These are phyloP conservation scores for Vigna unguiculata DNA, from an alignment of 306 rosid genomes.

Conservation along the genomic window DNA sequence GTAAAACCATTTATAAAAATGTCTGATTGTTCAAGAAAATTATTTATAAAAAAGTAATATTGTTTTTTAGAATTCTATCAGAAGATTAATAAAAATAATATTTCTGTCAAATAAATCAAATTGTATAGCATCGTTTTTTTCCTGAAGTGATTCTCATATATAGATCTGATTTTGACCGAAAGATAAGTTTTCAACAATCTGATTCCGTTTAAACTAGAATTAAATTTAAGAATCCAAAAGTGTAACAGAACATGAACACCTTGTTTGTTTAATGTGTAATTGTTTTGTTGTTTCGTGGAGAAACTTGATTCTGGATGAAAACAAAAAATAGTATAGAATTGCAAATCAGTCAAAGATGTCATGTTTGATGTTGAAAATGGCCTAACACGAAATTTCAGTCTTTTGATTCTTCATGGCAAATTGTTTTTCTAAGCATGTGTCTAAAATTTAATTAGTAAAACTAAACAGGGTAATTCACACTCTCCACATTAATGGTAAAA, in stretches of 20 bases:
- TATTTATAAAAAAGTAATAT: neutral
- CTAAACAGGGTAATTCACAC: no score
- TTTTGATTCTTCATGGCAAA: neutral
- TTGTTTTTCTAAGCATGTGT: neutral
- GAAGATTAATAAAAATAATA: neutral
- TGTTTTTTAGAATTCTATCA: neutral
- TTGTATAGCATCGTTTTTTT: neutral
- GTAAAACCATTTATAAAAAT: neutral
- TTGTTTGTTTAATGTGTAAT: no score
- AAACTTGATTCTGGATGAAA: no score
- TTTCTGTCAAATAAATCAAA: neutral
- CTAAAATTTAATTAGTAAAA: neutral
- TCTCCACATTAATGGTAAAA: neutral
- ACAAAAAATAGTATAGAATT: neutral
- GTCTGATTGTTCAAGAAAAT: neutral
- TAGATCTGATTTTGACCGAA: neutral
- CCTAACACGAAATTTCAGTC: neutral
- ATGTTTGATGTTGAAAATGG: neutral
- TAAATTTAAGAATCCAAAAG: no score
- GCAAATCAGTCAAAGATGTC: neutral
- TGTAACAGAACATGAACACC: no score
- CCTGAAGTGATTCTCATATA: neutral
- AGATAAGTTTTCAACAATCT: no score
- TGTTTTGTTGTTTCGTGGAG: no score
- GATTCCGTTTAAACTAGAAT: no score